These are phyloP conservation scores for Epichloe baconii DNA, from an alignment of 2,329 filamentous ascomycete genomes.

Conservation along the genomic window DNA sequence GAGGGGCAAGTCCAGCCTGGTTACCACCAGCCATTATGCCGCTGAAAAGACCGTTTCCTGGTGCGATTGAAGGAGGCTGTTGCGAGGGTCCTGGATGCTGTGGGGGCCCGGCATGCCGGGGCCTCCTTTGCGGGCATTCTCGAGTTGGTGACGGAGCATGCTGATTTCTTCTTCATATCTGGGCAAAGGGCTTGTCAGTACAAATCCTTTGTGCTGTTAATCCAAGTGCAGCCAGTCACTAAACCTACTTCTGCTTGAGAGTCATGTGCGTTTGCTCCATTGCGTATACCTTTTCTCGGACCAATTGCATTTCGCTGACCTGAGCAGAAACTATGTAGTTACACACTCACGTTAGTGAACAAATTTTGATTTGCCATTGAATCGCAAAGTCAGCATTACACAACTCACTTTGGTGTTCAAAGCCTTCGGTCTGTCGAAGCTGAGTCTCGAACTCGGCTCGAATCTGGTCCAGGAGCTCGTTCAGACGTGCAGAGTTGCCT, in stretches of 20 bases:
- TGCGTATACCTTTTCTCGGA: constrained; percentile 83
- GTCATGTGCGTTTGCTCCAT: constrained; percentile 82
- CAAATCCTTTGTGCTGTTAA: constrained; percentile 2
- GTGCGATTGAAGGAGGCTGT: constrained; percentile 77
- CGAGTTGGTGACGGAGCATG: constrained; percentile 77
- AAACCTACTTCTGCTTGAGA: constrained; percentile 77
- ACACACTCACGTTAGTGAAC: background rate
- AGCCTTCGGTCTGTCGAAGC: constrained; percentile 67
- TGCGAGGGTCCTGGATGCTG: constrained; percentile 70
- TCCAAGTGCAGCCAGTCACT: background rate
- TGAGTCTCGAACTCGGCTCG: constrained; percentile 84
- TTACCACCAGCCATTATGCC: constrained; percentile 88
- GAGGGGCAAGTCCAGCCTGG: constrained; percentile 74
- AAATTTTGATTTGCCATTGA: background rate
- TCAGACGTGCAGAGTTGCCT: constrained; percentile 51
- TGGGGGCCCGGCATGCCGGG: constrained; percentile 53
- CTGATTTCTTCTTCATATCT: constrained; percentile 92
- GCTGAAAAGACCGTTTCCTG: constrained; percentile 86
- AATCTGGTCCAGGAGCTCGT: constrained; percentile 84
- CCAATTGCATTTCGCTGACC: constrained; percentile 88
- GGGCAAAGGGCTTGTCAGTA: constrained; percentile 7
- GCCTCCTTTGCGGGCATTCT: constrained; percentile 52
- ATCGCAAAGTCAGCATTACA: background rate
- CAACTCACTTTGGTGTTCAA: constrained; percentile 80
- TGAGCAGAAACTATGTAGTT: constrained; percentile 61